Conservation (phyloP, 257 asterid genomes). For the Gentiana straminea region DNA sequence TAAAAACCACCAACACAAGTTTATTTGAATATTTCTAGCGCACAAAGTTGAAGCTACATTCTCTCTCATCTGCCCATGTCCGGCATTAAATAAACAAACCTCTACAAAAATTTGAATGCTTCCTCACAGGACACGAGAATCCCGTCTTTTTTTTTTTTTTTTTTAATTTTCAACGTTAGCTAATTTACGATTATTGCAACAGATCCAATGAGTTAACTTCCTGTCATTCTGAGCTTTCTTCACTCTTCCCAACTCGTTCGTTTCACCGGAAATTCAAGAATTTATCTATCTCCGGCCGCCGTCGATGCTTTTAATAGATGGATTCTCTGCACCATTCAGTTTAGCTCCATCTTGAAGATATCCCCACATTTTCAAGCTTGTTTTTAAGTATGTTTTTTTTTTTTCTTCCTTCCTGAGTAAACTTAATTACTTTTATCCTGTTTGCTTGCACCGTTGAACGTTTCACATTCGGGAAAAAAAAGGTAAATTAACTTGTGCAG, state of each 20-base stretch:
- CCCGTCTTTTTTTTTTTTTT: constrained; percentile 16
- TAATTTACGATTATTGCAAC: constrained; percentile 1
- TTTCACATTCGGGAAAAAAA: neutral
- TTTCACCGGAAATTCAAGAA: constrained; percentile 11
- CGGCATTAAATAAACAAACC: constrained; percentile 22
- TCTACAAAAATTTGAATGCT: constrained; percentile 16
- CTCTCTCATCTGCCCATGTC: no score
- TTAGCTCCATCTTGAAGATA: no score
- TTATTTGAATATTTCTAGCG: no score
- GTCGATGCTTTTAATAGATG: neutral
- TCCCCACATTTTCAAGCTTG: neutral
- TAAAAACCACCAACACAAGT: no score
- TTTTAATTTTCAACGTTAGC: neutral
- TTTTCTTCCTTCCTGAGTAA: neutral
- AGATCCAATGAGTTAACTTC: constrained; percentile 23
- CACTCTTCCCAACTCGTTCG: neutral
- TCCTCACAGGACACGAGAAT: constrained; percentile 38
- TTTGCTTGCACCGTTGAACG: neutral
- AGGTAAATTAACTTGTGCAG: neutral
- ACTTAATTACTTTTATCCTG: neutral
- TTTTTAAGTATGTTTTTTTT: neutral
- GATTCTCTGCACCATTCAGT: neutral
- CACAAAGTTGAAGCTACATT: no score
- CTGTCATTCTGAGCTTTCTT: neutral
- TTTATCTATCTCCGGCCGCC: neutral